Evolutionary conservation across 805 yeast species (phyloP).

Genomic region (Candida ulmi): DNA sequence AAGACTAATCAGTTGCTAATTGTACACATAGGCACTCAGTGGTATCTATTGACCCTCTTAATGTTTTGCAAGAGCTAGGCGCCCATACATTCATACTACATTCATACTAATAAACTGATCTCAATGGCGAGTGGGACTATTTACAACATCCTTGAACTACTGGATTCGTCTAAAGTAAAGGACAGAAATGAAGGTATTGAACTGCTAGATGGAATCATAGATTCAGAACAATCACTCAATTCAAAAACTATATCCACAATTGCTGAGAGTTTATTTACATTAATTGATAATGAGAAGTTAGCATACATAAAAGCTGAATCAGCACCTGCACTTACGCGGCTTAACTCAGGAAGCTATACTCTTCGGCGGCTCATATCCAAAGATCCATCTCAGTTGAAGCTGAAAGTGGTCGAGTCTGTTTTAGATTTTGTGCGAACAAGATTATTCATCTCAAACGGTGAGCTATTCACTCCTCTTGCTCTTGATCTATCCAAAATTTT

Average conservation of each 20-base stretch:
- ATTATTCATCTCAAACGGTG: constrained; percentile 9
- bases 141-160: constrained; percentile 3
- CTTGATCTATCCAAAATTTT: constrained; percentile 25
- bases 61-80: too few relatives aligned
- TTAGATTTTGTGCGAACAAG: constrained; percentile 8
- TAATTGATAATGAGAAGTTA: constrained; percentile 32
- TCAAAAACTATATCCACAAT: constrained; percentile 19
- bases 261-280: constrained; percentile 24
- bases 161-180: constrained; percentile 46
- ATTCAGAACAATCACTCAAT: constrained; percentile 19
- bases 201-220: constrained; percentile 27
- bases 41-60: too few relatives aligned
- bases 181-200: constrained; percentile 50
- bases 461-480: constrained; percentile 24
- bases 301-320: constrained; percentile 22
- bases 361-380: constrained; percentile 21
- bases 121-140: neutral
- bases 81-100: too few relatives aligned
- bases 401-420: constrained; percentile 9
- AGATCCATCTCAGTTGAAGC: constrained; percentile 10
- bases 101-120: too few relatives aligned
- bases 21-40: too few relatives aligned
- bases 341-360: constrained; percentile 28
- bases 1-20: too few relatives aligned
- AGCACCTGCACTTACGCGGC: constrained; percentile 24